Evolutionary conservation across 768 basidiomycete genomes (phyloP), one percentile per base, ranked within the genome.

Genomic region (Pseudohyphozyma bogoriensis): DNA sequence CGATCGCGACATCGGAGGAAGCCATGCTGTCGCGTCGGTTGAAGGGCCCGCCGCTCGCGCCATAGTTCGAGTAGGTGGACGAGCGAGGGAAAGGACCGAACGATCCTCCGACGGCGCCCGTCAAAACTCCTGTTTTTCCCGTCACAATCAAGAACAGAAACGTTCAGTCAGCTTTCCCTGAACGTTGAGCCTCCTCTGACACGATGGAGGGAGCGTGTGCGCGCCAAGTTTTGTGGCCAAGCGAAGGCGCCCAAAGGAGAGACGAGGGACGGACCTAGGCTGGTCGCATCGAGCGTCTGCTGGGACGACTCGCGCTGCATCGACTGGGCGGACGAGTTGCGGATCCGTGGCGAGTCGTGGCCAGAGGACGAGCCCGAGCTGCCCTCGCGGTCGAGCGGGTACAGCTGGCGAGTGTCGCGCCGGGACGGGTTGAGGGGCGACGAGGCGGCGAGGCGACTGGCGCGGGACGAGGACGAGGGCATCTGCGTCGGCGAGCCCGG

Each of bases 71-170:
- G 52, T 62, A 66, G 26, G 65, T 55, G 1, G 65, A 66, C 7
- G 65, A 66, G n/a, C 65, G 55, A 3, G 65, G 65, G 53, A 66
- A 66, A 3, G 65, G 65, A 11, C 65, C 65, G 52, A 55, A 64
- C 2, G 36, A 37, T 12, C 56, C 59, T 44, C 65, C 65, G 31
- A 66, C 62, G 0, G 61, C 56, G 8, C 65, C 65, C 3, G 58
- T 58, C 3, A 66, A 45, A 10, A 66, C 61, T 32, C 61, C 65
- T 66, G 56, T 16, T 18, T 2, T n/a, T n/a, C n/a, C n/a, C n/a
- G n/a, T n/a, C n/a, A n/a, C n/a, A n/a, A n/a, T n/a, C n/a, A n/a
- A n/a, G n/a, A n/a, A n/a, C n/a, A n/a, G n/a, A n/a, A n/a, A n/a
- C n/a, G n/a, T n/a, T n/a, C n/a, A n/a, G n/a, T n/a, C n/a, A n/a